Conservation (phyloP, 1,284 basidiomycete species). For the Puccinia coronata region DNA sequence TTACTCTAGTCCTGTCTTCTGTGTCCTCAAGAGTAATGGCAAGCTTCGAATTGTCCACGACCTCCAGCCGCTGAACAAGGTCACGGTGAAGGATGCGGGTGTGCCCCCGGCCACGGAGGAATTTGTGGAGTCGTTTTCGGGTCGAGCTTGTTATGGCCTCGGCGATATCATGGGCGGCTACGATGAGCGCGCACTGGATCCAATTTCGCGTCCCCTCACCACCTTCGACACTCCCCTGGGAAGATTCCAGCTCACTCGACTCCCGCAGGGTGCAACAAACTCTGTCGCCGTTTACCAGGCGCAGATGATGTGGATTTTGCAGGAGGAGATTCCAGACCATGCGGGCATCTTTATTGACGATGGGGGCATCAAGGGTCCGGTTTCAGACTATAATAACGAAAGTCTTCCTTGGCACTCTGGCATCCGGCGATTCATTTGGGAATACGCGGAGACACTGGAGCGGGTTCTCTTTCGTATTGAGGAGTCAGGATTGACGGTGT, state of each 20-base stretch:
- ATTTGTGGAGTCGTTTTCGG: not conserved
- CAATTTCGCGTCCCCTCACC: not conserved
- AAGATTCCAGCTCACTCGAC: no score
- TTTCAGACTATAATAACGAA: not conserved
- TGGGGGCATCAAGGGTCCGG: constrained; percentile 12
- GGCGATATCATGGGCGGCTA: not conserved
- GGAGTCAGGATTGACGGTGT: constrained; percentile 12
- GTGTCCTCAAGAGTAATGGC: not conserved
- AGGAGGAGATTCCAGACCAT: constrained; percentile 5
- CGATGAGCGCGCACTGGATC: no score
- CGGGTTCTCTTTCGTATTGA: constrained; percentile 20
- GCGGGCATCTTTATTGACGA: constrained; percentile 23
- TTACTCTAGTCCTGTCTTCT: not conserved
- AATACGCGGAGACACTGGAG: constrained; percentile 4
- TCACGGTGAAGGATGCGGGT: not conserved
- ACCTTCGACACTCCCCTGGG: no score
- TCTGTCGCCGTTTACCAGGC: constrained; percentile 14
- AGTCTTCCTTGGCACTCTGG: not conserved
- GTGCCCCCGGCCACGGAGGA: not conserved
- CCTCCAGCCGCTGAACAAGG: constrained; percentile 16
- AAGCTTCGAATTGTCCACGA: constrained; percentile 19
- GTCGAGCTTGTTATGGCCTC: not conserved
- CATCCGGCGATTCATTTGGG: constrained; percentile 9
- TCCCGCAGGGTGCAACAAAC: not conserved
- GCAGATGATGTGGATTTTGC: not conserved